phyloP scores from a whole-genome alignment of 345 rosid species.

The Euphorbia lathyris region DNA sequence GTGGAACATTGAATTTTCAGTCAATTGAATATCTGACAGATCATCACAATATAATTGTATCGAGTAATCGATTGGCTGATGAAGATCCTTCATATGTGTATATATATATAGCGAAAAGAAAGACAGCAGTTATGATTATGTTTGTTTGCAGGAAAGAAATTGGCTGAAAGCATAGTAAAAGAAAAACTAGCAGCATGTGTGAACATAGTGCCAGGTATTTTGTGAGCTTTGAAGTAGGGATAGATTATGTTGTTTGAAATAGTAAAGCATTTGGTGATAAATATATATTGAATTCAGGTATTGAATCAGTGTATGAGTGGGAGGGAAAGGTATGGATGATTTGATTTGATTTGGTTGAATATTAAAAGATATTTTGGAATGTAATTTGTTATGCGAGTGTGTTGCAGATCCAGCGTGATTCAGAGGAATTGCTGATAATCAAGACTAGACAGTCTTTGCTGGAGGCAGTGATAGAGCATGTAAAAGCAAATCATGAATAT shows the following conservation, averaged over 20 bases:
- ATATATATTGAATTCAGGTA: slow-evolving; percentile 47
- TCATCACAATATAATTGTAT: too few relatives aligned
- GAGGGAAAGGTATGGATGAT: slow-evolving; percentile 70
- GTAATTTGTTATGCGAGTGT: too few relatives aligned
- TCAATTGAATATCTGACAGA: too few relatives aligned
- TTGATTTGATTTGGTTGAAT: not conserved
- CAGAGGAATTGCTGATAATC: slow-evolving; percentile 86
- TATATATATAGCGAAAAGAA: too few relatives aligned
- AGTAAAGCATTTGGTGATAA: too few relatives aligned
- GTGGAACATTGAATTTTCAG: too few relatives aligned
- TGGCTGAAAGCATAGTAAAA: slow-evolving; percentile 77
- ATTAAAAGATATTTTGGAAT: too few relatives aligned
- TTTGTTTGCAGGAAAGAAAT: slow-evolving; percentile 78
- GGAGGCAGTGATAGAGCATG: slow-evolving; percentile 74
- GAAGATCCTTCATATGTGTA: too few relatives aligned
- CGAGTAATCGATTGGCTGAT: too few relatives aligned
- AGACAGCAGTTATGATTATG: too few relatives aligned
- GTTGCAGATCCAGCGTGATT: slow-evolving; percentile 70
- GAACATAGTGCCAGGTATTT: slow-evolving; percentile 84
- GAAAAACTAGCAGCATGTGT: slow-evolving; percentile 94
- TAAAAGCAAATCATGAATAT: slow-evolving; percentile 89
- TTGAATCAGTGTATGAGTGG: slow-evolving; percentile 89
- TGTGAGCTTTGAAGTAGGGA: too few relatives aligned
- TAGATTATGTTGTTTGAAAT: not conserved
- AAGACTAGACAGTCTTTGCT: slow-evolving; percentile 86